Percentiles rank a stretch among this genome's conserved stretches.
Conservation (phyloP, 306 rosid genomes). For the Biancaea sappan region DNA sequence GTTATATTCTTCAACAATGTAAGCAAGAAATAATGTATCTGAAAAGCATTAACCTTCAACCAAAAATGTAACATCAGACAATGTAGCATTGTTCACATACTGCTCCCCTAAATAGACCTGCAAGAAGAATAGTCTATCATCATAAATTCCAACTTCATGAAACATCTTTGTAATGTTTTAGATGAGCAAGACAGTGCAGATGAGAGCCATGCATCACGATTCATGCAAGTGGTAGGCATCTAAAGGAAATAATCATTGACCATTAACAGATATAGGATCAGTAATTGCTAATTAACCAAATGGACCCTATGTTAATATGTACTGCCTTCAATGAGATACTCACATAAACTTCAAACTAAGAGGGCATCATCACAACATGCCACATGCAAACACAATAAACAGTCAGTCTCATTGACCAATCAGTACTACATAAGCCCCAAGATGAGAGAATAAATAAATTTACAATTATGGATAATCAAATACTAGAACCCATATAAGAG, state of each 20-base stretch:
- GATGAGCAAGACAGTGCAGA: neutral
- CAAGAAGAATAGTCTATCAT: slow-evolving; percentile 39
- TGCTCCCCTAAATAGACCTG: slow-evolving; percentile 98
- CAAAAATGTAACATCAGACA: slow-evolving; percentile 91
- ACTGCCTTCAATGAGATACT: slow-evolving; percentile 13
- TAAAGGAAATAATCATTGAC: neutral
- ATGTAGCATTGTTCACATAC: slow-evolving; percentile 77
- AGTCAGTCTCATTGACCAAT: neutral
- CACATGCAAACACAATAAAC: slow-evolving; percentile 21
- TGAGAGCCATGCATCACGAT: neutral
- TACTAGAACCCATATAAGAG: slow-evolving; percentile 6
- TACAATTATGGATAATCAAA: neutral
- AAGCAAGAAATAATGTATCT: slow-evolving; percentile 28
- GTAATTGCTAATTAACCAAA: slow-evolving; percentile 11
- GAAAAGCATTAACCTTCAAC: slow-evolving; percentile 76
- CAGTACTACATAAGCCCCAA: neutral
- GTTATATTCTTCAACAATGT: neutral
- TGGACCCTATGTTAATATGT: neutral
- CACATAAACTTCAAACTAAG: slow-evolving; percentile 9
- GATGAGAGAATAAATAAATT: neutral
- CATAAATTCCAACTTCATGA: slow-evolving; percentile 24
- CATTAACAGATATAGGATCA: slow-evolving; percentile 15
- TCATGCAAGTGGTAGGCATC: neutral
- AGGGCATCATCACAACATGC: slow-evolving; percentile 19
- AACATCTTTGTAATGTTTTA: neutral